Evolutionary conservation across 306 rosid genomes (phyloP).

Genomic region (Carpinus viminea): DNA sequence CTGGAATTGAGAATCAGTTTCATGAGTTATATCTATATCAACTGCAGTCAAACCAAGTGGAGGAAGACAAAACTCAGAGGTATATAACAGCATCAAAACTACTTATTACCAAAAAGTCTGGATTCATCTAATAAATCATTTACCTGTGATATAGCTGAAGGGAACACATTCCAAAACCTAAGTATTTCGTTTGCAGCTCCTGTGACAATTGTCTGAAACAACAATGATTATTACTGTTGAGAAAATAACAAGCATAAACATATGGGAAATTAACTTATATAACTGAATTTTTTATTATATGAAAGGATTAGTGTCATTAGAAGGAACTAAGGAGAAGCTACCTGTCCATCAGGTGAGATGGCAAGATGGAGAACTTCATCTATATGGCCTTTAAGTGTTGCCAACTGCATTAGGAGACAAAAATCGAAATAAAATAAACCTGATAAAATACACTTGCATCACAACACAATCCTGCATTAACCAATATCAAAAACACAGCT

Average conservation of each 20-base stretch:
- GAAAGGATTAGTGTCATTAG: background rate
- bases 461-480: slow-evolving; percentile 65
- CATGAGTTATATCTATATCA: no score
- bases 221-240: slow-evolving; percentile 12
- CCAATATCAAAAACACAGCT: slow-evolving; percentile 7
- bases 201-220: slow-evolving; percentile 90
- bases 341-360: slow-evolving; percentile 99
- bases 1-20: no score
- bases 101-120: no score
- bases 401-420: slow-evolving; percentile 56
- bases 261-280: slow-evolving; percentile 4
- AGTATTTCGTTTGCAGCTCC: slow-evolving; percentile 99
- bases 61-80: no score
- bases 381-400: slow-evolving; percentile 94
- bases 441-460: slow-evolving; percentile 3
- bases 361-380: slow-evolving; percentile 95
- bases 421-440: slow-evolving; percentile 6
- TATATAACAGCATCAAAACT: no score
- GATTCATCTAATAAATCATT: no score
- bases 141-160: no score
- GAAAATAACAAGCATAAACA: slow-evolving; percentile 15
- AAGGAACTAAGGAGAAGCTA: slow-evolving; percentile 20
- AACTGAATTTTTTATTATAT: no score
- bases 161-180: slow-evolving; percentile 70
- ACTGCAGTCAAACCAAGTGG: no score